Evolutionary conservation across 2,329 filamentous ascomycete genomes (phyloP), one percentile per base, ranked within the genome.

Genomic region (Aspergillus ochraceus): DNA sequence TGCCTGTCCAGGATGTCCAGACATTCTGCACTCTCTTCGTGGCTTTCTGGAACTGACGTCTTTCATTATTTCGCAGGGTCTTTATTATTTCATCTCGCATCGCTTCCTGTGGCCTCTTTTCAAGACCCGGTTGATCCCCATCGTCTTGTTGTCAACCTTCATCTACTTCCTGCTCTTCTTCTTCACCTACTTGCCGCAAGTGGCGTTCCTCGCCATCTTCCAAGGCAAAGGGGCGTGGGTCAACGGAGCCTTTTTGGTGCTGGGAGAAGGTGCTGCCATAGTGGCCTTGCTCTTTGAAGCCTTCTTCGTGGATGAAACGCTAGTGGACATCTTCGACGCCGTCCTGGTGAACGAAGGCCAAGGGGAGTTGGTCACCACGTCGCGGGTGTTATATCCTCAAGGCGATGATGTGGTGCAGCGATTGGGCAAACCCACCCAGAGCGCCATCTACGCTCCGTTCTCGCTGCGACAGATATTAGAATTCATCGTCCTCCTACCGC

Each of bases 401-500:
- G 87, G 87, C 1, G 86, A 88, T 52, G 87, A 89, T 68, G 85
- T 92, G 0, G 87, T 95, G 52, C 89, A 89, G 72, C 88, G 89
- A 76, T 86, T 98, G 0, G 94, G 93, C 29, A 92, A 91, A 65
- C 91, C 92, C 0, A 92, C 89, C 0, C 86, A 80, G 22, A 82
- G 87, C 1, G 90, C 92, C 0, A 83, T 91, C 19, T 97, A 95
- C 76, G 88, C 90, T 9, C 94, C 94, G 0, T 97, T 96, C 82
- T 96, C 91, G 57, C 80, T 97, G 56, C 86, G 91, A n/a, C 94
- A 97, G 75, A 95, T 97, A 59, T 72, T 91, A 63, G 94, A 97
- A 77, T 89, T 97, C 61, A 80, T 96, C 39, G 68, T 91, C 30
- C 88, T 89, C 69, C 81, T 93, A 1, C 90, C 95, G 1, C 84